Evolutionary conservation across 148 eudicot genomes (phyloP).

Genomic region (Amaranthus hypochondriacus): DNA sequence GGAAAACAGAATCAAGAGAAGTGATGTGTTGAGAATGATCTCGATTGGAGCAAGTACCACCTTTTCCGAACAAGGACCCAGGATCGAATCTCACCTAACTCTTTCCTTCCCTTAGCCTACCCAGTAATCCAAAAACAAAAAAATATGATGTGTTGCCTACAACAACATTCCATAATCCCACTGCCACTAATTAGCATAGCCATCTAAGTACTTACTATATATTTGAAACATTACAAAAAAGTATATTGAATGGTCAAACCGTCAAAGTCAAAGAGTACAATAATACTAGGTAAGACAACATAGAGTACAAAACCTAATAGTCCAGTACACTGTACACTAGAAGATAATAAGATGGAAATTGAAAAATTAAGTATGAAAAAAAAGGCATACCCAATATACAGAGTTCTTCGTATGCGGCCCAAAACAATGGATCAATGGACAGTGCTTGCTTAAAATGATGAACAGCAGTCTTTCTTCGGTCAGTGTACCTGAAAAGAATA

Average conservation of each 20-base stretch:
- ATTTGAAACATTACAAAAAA: background rate
- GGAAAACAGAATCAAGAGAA: background rate
- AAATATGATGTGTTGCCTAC: background rate
- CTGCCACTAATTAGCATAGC: background rate
- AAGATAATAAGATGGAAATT: background rate
- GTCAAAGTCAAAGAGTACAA: background rate
- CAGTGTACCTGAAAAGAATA: constrained; percentile 69
- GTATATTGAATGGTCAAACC: background rate
- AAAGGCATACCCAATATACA: constrained; percentile 68
- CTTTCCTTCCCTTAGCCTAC: no score
- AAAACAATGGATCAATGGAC: constrained; percentile 76
- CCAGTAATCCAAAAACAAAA: no score
- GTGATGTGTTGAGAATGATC: no score
- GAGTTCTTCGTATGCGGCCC: constrained; percentile 97
- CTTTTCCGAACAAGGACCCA: no score
- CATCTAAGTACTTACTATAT: background rate
- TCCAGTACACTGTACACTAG: background rate
- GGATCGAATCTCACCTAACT: no score
- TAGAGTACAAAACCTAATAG: constrained; percentile 4
- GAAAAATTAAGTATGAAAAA: background rate
- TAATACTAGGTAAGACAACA: constrained; percentile 3
- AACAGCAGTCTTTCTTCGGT: constrained; percentile 66
- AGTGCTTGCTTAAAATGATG: constrained; percentile 93
- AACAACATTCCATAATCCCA: background rate
- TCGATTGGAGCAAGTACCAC: no score